A percentile compares a stretch with the other conserved stretches of the same genome.
Conservation (phyloP, 1,139 yeast genomes). For the Diutina mesorugosa region DNA sequence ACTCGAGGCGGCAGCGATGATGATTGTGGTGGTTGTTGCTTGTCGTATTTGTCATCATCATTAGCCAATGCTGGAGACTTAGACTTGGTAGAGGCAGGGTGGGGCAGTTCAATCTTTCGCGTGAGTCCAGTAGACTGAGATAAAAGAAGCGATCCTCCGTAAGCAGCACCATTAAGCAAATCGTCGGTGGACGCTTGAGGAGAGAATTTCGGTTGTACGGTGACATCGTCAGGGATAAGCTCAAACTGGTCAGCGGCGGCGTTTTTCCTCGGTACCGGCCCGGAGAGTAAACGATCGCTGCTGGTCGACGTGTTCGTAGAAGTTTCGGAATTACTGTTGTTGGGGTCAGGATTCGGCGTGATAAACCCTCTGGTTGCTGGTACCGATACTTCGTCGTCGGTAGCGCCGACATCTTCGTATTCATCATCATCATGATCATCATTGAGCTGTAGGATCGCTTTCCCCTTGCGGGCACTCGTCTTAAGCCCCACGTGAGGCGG, state of each 20-base stretch:
- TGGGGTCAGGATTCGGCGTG: neutral
- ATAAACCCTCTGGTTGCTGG: neutral
- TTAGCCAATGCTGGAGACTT: neutral
- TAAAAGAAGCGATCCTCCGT: constrained; percentile 30
- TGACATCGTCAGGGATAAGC: neutral
- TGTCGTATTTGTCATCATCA: neutral
- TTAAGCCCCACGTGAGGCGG: constrained; percentile 17
- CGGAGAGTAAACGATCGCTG: neutral
- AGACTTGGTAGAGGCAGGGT: neutral
- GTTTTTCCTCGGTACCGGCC: neutral
- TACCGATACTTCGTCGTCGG: neutral
- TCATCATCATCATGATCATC: constrained; percentile 9
- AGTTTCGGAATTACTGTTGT: neutral
- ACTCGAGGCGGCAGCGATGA: neutral
- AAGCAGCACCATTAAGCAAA: constrained; percentile 16
- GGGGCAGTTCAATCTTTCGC: constrained; percentile 13
- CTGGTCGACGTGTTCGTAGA: neutral
- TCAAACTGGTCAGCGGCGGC: neutral
- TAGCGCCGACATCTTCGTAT: constrained; percentile 6
- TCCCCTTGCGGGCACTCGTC: constrained; percentile 25
- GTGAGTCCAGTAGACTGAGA: constrained; percentile 35
- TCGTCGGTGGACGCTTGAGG: constrained; percentile 17
- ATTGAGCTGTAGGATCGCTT: constrained; percentile 25
- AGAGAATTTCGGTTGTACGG: neutral
- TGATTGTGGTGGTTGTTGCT: neutral